Evolutionary conservation across 306 rosid genomes (phyloP), one percentile per base, ranked within the genome.

Genomic region (Medicago lupulina): DNA sequence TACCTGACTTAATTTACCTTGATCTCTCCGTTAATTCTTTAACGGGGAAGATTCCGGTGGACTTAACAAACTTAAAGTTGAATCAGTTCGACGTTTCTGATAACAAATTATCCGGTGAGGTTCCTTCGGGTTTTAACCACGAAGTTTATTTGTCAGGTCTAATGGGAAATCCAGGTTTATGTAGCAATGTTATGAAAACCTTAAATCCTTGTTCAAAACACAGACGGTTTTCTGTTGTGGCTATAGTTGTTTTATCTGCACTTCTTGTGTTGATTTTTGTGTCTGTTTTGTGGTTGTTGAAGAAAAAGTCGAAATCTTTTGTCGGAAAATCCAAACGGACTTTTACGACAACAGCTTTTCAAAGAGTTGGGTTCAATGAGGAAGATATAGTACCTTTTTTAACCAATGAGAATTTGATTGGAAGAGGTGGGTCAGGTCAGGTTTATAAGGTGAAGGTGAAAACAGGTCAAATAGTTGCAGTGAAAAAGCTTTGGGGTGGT

Each of bases 361-460:
- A 95, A 16, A 86, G 84, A 60, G 73, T 89, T 23, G 82, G 84
- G 68, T 84, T 89, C 69, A 82, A 68, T 6, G 93, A 89, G 64
- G 92, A 89, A 31, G 99, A 92, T 18, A 80, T 90, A 8, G 39
- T 88, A n/a, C 81, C 79, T 0, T 74, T 59, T 4, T 72, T 95
- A 65, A 89, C 85, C 0, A 54, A 50, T 4, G 82, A 81, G 58
- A 90, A 90, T 62, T 18, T 86, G 2, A 88, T 95, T 18, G 99
- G 92, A 4, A 64, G 82, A 0, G 97, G 99, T 1, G 89, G 97
- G 54, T 92, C 96, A 12, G 91, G 98, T 17, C 86, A 70, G 17
- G 97, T 95, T 0, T 95, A 86, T 44, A 83, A 31, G 47, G 92
- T 90, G 79, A 53, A 46, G 41, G 79, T 92, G 1, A 92, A 90